Base-by-base conservation (phyloP, 2,329 filamentous ascomycete genomes). In the Fusarium musae region DNA sequence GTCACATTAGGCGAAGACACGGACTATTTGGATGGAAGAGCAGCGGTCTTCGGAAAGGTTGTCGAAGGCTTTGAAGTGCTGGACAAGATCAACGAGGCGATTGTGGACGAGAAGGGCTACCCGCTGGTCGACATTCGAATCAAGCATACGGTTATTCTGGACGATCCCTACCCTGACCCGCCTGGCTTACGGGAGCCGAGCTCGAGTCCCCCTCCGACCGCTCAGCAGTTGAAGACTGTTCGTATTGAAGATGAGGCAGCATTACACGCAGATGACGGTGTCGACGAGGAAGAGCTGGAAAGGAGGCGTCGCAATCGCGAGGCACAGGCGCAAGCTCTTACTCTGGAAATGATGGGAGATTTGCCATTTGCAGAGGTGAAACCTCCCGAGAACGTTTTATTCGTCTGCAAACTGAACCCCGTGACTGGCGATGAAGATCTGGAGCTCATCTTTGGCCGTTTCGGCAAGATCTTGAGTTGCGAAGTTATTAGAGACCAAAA, bases 351-450 rank as follows among this genome's bases (percentile, higher is more conserved):
- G 91, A 96, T 99, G 83, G 96, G 96, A 47, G 96, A 99, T 81
- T 85, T 99, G 66, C 96, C 96, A 9, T 99, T 98, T 82, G 96
- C 96, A 66, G 96, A 99, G 83, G 95, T 99, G 77, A 97, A 96
- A 78, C 96, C 96, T 9, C 96, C 96, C 0, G 96, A 99, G 84
- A 98, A 99, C 81, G 92, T 99, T 19, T 87, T 99, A 4, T 99
- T 99, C 80, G 95, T 99, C 47, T 99, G 96, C 91, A 99, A 99
- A 82, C 87, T 99, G 47, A 99, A 99, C 78, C 96, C 96, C 0
- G 95, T 99, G 52, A 99, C 96, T 15, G 93, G 94, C 79, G 96
- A 98, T 79, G 93, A 97, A 78, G 96, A 99, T 80, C 86, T 99
- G 52, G 93, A 98, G 80, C 88, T 98, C 73, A 98, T 99, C 72